These are phyloP conservation scores for Trametes sp. DNA, from an alignment of 1,284 basidiomycete species.

Conservation along the genomic window DNA sequence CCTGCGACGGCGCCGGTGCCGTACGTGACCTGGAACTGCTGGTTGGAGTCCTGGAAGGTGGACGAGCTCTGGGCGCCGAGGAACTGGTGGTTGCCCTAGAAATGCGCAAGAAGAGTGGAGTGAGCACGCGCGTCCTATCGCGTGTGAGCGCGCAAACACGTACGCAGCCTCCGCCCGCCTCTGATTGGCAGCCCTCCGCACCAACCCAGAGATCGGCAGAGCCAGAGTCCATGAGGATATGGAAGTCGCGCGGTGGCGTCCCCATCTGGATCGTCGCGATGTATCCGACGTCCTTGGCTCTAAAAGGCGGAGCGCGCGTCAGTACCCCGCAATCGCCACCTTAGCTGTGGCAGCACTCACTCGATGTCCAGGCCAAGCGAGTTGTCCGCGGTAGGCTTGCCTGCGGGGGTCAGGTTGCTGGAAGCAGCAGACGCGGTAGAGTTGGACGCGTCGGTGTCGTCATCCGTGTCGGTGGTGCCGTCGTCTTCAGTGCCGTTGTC, in stretches of 20 bases:
- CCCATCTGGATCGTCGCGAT: slow-evolving; percentile 81
- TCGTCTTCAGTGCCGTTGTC: background rate
- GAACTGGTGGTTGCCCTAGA: slow-evolving; percentile 66
- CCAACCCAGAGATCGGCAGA: slow-evolving; percentile 88
- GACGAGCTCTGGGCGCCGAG: slow-evolving; percentile 73
- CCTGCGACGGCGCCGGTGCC: slow-evolving; percentile 79
- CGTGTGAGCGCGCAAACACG: slow-evolving; percentile 34
- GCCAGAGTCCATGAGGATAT: slow-evolving; percentile 86
- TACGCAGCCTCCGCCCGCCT: slow-evolving; percentile 59
- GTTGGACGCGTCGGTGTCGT: slow-evolving; percentile 26
- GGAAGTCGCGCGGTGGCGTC: slow-evolving; percentile 75
- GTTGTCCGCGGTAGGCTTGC: slow-evolving; percentile 58
- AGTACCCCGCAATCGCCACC: background rate
- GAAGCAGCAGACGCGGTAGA: slow-evolving; percentile 36
- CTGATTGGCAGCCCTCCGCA: slow-evolving; percentile 59
- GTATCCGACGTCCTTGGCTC: slow-evolving; percentile 63
- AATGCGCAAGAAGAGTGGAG: slow-evolving; percentile 21
- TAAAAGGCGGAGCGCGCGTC: slow-evolving; percentile 15
- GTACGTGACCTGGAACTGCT: slow-evolving; percentile 76
- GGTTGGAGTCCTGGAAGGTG: slow-evolving; percentile 64
- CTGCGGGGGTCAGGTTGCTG: slow-evolving; percentile 58
- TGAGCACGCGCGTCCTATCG: slow-evolving; percentile 7
- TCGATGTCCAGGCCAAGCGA: slow-evolving; percentile 81
- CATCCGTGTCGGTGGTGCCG: slow-evolving; percentile 4
- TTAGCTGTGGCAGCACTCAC: slow-evolving; percentile 41